These are phyloP conservation scores for Elongisporangium undulatum DNA, from an alignment of 352 stramenopile species.

Conservation along the genomic window DNA sequence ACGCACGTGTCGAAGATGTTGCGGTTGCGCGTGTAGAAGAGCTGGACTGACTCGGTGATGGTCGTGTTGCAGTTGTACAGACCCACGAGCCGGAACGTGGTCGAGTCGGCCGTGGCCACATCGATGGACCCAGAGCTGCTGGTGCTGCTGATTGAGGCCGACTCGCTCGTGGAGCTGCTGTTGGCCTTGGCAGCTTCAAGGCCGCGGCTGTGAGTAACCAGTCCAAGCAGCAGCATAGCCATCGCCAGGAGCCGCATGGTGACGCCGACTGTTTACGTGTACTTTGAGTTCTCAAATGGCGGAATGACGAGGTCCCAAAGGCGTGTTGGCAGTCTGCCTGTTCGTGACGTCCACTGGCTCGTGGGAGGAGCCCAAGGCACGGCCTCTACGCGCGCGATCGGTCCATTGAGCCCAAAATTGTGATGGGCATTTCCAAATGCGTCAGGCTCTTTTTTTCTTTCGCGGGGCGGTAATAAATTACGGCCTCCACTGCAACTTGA, in stretches of 20 bases:
- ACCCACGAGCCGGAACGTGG: constrained; percentile 42
- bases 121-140: constrained; percentile 1
- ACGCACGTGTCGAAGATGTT: constrained; percentile 45
- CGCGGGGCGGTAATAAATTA: background rate
- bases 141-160: background rate
- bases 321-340: background rate
- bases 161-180: background rate
- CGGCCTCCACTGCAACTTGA: background rate
- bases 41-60: constrained; percentile 28
- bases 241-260: background rate
- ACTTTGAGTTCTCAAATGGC: background rate
- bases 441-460: no score
- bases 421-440: background rate
- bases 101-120: constrained; percentile 21
- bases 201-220: constrained; percentile 2
- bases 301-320: background rate
- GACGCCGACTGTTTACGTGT: background rate
- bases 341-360: background rate
- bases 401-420: background rate
- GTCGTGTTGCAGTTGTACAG: constrained; percentile 34
- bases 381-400: background rate
- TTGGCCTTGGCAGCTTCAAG: background rate
- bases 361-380: background rate
- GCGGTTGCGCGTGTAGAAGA: constrained; percentile 44
- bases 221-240: constrained; percentile 9